A percentile compares a stretch with the other conserved stretches of the same genome.
phyloP scores from a whole-genome alignment of 2,329 filamentous ascomycete genomes.

The Alternaria metachromatica region DNA sequence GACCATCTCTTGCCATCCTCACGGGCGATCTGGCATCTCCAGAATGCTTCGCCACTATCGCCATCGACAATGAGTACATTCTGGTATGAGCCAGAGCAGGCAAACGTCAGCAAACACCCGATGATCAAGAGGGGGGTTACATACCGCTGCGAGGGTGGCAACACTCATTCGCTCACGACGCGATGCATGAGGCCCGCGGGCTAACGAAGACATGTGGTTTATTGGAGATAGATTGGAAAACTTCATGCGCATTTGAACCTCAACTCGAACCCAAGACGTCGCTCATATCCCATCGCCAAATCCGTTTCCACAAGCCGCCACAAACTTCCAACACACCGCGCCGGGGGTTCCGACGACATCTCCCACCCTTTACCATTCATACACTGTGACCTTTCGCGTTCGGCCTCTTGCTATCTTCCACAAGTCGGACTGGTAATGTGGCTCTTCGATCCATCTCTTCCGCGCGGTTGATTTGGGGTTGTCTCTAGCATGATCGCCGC shows the following conservation, averaged over 20 bases:
- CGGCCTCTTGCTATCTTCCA: slow-evolving; percentile 45
- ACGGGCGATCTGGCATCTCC: neutral
- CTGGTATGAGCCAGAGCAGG: neutral
- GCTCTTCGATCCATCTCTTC: slow-evolving; percentile 42
- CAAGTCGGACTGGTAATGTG: slow-evolving; percentile 37
- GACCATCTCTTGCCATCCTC: neutral
- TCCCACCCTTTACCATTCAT: neutral
- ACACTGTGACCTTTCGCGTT: slow-evolving; percentile 22
- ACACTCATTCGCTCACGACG: neutral
- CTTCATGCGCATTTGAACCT: neutral
- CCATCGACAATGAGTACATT: neutral
- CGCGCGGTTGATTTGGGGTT: slow-evolving; percentile 41
- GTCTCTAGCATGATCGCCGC: slow-evolving; percentile 38
- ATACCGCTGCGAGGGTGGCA: neutral
- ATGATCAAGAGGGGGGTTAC: neutral
- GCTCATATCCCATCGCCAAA: neutral
- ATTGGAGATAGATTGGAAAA: neutral
- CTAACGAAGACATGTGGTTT: neutral
- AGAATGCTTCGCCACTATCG: neutral
- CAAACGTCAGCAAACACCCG: neutral
- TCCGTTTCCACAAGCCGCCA: neutral
- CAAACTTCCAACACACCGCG: neutral
- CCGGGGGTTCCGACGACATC: neutral
- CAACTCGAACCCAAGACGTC: neutral
- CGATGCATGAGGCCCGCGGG: neutral